Conservation (phyloP, 2,329 filamentous ascomycete genomes). For the Diaporthe humulicola region DNA sequence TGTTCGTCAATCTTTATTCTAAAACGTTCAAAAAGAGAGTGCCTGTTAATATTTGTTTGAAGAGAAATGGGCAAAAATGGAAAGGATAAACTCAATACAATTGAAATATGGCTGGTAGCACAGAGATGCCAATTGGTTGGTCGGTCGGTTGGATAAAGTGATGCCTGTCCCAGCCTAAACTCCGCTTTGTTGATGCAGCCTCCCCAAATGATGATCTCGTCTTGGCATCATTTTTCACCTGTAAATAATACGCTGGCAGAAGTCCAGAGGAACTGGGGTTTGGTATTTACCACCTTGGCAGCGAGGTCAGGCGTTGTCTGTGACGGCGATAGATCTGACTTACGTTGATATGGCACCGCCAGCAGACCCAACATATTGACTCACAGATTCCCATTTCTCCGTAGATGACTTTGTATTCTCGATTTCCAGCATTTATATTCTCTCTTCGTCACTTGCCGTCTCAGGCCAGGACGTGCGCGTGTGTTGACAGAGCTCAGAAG, state of each 20-base stretch:
- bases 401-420: too few species aligned
- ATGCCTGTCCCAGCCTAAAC: not conserved
- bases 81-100: not conserved
- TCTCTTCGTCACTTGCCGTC: too few species aligned
- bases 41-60: too few species aligned
- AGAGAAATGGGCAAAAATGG: not conserved
- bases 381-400: not conserved
- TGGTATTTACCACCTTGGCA: not conserved
- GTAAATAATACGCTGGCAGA: not conserved
- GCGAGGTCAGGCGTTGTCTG: not conserved
- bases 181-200: not conserved
- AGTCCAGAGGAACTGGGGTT: not conserved
- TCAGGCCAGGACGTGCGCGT: too few species aligned
- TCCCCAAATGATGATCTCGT: not conserved
- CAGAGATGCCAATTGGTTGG: not conserved
- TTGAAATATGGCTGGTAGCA: not conserved
- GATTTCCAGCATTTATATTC: not conserved
- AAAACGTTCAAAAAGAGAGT: too few species aligned
- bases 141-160: not conserved
- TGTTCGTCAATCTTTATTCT: too few species aligned
- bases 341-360: not conserved
- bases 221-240: not conserved
- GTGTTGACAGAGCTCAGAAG: not conserved
- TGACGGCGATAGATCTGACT: too few species aligned
- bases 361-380: not conserved